Conservation (phyloP, 2,329 filamentous ascomycete species). For the Fusarium agapanthi region DNA sequence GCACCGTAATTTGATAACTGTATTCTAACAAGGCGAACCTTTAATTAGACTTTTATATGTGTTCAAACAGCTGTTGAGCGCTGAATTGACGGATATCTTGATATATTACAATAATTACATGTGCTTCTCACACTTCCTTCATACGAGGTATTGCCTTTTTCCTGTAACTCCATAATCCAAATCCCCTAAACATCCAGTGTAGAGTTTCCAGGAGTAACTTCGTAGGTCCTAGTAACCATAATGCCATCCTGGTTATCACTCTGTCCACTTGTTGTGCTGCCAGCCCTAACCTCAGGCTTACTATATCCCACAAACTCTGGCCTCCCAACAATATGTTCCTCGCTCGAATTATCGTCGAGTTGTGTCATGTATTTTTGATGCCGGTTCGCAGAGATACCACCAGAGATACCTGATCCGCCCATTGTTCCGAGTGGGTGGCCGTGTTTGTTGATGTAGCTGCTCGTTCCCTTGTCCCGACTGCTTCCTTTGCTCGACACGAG, state of each 20-base stretch:
- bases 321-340: conserved; percentile 45
- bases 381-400: conserved; percentile 14
- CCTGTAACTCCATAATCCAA: conserved; percentile 2
- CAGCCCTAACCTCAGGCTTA: conserved; percentile 34
- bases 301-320: conserved; percentile 26
- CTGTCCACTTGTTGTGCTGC: conserved; percentile 33
- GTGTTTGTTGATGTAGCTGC: conserved; percentile 38
- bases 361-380: conserved; percentile 37
- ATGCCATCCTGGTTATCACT: conserved; percentile 31
- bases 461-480: conserved; percentile 39
- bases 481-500: conserved; percentile 46
- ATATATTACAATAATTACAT: neutral
- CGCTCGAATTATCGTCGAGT: conserved; percentile 44
- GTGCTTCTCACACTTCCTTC: neutral
- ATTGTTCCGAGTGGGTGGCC: conserved; percentile 41
- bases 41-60: neutral
- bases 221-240: conserved; percentile 40
- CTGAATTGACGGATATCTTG: neutral
- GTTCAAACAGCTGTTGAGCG: no score
- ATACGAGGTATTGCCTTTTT: neutral
- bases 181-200: conserved; percentile 34
- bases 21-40: neutral
- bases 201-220: conserved; percentile 36
- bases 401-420: conserved; percentile 30
- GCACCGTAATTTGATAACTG: neutral